These are phyloP conservation scores for Fusarium musae DNA, from an alignment of 2,329 filamentous ascomycete species.

Conservation along the genomic window DNA sequence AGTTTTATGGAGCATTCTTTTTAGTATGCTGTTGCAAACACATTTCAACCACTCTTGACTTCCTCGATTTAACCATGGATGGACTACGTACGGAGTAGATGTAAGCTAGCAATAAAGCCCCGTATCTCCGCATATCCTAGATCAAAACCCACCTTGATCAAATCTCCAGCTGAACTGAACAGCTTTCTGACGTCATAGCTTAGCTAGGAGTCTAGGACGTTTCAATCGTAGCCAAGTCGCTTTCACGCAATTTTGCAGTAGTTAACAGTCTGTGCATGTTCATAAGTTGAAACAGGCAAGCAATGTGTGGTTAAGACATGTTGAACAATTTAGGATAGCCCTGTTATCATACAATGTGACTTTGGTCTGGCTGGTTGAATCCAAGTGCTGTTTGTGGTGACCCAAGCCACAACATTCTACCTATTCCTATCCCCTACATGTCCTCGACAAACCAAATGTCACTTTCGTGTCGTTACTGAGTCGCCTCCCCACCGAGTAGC, in stretches of 20 bases:
- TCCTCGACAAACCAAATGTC: background rate
- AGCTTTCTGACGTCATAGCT: constrained; percentile 38
- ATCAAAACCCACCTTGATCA: constrained; percentile 1
- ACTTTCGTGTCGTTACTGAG: constrained; percentile 20
- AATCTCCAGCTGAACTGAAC: constrained; percentile 9
- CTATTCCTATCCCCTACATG: background rate
- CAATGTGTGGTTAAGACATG: constrained; percentile 16
- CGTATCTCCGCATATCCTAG: constrained; percentile 2
- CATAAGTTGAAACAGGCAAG: background rate
- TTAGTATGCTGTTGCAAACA: background rate
- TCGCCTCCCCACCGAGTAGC: constrained; percentile 45
- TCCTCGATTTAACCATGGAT: background rate
- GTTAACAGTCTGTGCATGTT: background rate
- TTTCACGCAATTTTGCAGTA: background rate
- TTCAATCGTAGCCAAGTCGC: background rate
- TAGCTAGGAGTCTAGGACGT: background rate
- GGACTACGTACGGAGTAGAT: background rate
- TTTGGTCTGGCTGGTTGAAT: background rate
- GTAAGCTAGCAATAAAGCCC: background rate
- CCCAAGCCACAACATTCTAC: constrained; percentile 1
- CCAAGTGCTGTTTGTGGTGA: background rate
- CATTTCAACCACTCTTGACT: background rate
- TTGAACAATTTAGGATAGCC: constrained; percentile 8
- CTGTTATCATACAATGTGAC: background rate
- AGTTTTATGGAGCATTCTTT: background rate